Evolutionary conservation across 345 rosid species (phyloP).

Genomic region (Triadica sebifera): DNA sequence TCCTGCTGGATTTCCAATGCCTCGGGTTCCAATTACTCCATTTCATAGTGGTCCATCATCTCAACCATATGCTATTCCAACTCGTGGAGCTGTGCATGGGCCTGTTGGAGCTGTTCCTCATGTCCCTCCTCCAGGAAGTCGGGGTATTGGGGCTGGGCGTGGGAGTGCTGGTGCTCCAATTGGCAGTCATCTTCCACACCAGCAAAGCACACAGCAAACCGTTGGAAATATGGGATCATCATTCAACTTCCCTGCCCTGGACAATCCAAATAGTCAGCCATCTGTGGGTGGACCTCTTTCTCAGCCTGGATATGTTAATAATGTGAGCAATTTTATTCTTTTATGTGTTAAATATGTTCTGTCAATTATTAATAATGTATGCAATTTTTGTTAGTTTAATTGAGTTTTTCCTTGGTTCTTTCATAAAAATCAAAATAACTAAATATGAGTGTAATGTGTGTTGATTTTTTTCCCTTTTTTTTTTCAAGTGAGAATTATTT

Average conservation of each 20-base stretch:
- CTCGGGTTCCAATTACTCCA: conserved; percentile 75
- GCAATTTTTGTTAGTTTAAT: no score
- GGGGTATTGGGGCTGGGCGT: conserved; percentile 88
- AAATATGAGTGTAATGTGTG: no score
- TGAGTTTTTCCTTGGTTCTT: no score
- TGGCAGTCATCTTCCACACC: conserved; percentile 85
- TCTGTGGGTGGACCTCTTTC: conserved; percentile 86
- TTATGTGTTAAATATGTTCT: no score
- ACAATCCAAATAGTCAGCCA: conserved; percentile 88
- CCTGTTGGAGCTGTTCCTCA: conserved; percentile 94
- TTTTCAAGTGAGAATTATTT: neutral
- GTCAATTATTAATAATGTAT: no score
- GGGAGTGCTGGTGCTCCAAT: conserved; percentile 72
- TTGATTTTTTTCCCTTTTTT: no score
- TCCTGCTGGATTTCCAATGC: conserved; percentile 83
- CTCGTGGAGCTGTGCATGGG: conserved; percentile 85
- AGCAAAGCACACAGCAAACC: conserved; percentile 69
- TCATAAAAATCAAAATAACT: no score
- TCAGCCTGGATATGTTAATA: conserved; percentile 93
- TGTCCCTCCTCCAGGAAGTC: conserved; percentile 78
- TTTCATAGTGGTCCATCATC: conserved; percentile 82
- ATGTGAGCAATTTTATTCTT: conserved; percentile 25
- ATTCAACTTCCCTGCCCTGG: conserved; percentile 70
- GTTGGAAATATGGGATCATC: conserved; percentile 80
- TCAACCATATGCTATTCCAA: conserved; percentile 95